Evolutionary conservation across 345 rosid species (phyloP).

Genomic region (Psidium guajava): DNA sequence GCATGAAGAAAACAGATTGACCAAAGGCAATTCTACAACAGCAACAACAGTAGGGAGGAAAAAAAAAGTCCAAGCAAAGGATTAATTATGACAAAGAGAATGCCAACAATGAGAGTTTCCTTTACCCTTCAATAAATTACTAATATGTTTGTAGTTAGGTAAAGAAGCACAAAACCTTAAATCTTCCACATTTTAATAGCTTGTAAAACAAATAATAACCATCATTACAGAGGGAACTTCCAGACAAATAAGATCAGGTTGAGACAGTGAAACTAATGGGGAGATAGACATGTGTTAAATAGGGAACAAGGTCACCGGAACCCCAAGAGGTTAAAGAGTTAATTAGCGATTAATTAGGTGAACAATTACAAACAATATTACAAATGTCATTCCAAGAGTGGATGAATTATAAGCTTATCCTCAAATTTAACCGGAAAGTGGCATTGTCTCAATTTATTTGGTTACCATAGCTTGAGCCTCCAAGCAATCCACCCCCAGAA

Average conservation of each 20-base stretch:
- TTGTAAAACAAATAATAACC: not conserved
- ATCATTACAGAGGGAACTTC: not conserved
- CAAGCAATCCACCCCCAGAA: constrained; percentile 50
- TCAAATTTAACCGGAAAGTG: not conserved
- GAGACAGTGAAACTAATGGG: not conserved
- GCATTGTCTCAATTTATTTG: constrained; percentile 29
- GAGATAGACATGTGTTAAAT: not conserved
- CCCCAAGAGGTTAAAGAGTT: not conserved
- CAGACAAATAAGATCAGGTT: not conserved
- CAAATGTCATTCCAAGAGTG: not conserved
- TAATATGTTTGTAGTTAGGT: not conserved
- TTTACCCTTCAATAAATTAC: not conserved
- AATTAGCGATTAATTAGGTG: not conserved
- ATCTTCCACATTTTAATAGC: not conserved
- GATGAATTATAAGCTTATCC: not conserved
- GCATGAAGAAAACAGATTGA: not conserved
- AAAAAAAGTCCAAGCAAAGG: not conserved
- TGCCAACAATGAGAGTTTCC: not conserved
- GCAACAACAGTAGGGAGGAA: not conserved
- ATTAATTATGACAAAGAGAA: not conserved
- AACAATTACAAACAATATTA: not conserved
- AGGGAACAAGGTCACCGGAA: not conserved
- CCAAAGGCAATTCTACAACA: not conserved
- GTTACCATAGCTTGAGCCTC: constrained; percentile 58
- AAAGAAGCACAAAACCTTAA: not conserved